Evolutionary conservation across 352 stramenopile genomes (phyloP).

Genomic region (Phytophthora palmivora): DNA sequence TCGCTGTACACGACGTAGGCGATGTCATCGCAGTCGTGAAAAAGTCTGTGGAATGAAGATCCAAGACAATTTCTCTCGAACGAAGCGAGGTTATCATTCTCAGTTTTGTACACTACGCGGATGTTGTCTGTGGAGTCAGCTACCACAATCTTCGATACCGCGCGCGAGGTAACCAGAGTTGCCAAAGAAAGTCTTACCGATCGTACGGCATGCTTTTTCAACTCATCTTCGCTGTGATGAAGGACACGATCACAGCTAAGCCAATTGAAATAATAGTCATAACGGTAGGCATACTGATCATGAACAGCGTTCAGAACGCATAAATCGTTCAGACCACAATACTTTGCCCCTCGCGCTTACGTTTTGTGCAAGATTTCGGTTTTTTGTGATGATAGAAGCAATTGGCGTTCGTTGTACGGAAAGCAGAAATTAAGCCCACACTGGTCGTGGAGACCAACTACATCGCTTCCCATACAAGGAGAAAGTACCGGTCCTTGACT

Average conservation of each 20-base stretch:
- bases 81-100: conserved; percentile 8
- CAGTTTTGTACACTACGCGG: not conserved
- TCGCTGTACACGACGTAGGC: conserved; percentile 37
- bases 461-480: conserved; percentile 20
- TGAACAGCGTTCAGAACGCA: conserved; percentile 35
- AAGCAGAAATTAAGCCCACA: conserved; percentile 8
- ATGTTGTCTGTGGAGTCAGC: not conserved
- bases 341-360: conserved; percentile 8
- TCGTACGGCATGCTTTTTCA: conserved; percentile 1
- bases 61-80: conserved; percentile 40
- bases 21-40: conserved; percentile 35
- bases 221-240: conserved; percentile 3
- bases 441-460: conserved; percentile 5
- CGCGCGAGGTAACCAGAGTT: not conserved
- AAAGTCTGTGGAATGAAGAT: conserved; percentile 25
- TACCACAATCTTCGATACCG: not conserved
- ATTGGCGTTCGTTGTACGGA: conserved; percentile 10
- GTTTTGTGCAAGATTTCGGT: conserved; percentile 30
- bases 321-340: conserved; percentile 28
- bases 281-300: conserved; percentile 8
- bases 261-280: conserved; percentile 10
- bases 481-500: conserved; percentile 22
- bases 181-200: not conserved
- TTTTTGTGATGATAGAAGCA: conserved; percentile 5
- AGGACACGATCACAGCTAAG: conserved; percentile 4